Evolutionary conservation across 2,329 filamentous ascomycete genomes (phyloP), one percentile per base, ranked within the genome.

Genomic region (Fusarium musae): DNA sequence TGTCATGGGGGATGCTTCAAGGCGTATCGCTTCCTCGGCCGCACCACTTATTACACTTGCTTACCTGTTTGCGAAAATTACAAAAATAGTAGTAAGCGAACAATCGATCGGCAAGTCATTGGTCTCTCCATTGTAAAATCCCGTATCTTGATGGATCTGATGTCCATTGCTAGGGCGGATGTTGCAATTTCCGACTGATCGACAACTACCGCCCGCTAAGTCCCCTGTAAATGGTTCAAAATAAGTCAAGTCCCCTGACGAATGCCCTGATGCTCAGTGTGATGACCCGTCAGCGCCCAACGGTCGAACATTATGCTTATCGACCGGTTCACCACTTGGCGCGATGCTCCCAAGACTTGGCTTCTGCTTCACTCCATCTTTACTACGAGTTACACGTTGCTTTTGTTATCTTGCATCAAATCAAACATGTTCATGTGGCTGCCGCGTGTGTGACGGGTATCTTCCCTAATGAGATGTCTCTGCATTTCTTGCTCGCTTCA

Each of bases 131-230:
- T 30, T 5, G 4, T 34, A 43, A 34, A 34, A 39, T 34, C 19
- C 37, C 50, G 17, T 42, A 46, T 12, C 40, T 42, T 10, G 3
- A 32, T 21, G 44, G 34, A 32, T 36, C 39, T 68, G n/a, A 15
- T 61, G 36, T 26, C 36, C 19, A 37, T 65, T 43, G 21, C 40
- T 40, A 39, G 42, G 37, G 43, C 63, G 63, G 63, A 34, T 53
- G 42, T 42, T 61, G 56, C 54, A 68, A 68, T 52, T 34, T 67
- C 65, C 63, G 65, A 62, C 42, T 28, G 63, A 68, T 68, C 65
- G 63, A 67, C 63, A 53, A 17, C 47, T 68, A 39, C 56, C 36
- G 42, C 36, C 52, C 21, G n/a, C 47, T 8, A 19, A 34, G 16
- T 17, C 30, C 47, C 32, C 52, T 58, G 32, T 36, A 46, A 44